phyloP scores from a whole-genome alignment of 139 green algal species.

The Dunaliella sp. region DNA sequence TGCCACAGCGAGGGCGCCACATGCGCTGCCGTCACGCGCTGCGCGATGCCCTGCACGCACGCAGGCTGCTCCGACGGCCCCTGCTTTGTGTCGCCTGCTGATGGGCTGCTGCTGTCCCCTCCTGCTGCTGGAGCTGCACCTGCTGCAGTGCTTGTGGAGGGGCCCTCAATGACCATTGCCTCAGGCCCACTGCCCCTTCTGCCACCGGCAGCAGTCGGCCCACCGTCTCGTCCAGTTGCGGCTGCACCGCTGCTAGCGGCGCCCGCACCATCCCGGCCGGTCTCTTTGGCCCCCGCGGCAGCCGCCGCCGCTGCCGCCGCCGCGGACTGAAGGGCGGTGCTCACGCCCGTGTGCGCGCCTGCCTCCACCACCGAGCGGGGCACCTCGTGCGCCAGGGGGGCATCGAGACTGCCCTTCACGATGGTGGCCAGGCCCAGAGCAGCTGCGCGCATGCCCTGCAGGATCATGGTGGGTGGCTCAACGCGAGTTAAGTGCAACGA shows the following conservation, averaged over 20 bases:
- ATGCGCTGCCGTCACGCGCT: not conserved
- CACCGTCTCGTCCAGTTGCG: not conserved
- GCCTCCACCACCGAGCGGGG: not conserved
- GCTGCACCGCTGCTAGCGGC: not conserved
- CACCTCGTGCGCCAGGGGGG: not conserved
- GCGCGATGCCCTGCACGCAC: not conserved
- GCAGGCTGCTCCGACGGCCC: not conserved
- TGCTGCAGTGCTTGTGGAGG: not conserved
- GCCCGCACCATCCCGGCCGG: not conserved
- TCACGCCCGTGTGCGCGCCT: not conserved
- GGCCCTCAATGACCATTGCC: not conserved
- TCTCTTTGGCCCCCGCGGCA: not conserved
- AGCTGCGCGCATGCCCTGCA: constrained; percentile 51
- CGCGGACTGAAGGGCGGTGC: not conserved
- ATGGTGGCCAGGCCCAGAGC: constrained; percentile 66
- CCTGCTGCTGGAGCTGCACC: not conserved
- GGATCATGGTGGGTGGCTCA: not conserved
- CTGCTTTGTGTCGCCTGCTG: not conserved
- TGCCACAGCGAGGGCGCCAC: not conserved
- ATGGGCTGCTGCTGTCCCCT: not conserved
- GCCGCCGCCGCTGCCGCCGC: not conserved
- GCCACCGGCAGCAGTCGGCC: not conserved
- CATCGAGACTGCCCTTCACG: constrained; percentile 42
- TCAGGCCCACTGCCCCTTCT: not conserved
- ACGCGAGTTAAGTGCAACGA: not conserved